Evolutionary conservation across 441 rosid species (phyloP), one percentile per base, ranked within the genome.

Genomic region (Jatropha multifida): DNA sequence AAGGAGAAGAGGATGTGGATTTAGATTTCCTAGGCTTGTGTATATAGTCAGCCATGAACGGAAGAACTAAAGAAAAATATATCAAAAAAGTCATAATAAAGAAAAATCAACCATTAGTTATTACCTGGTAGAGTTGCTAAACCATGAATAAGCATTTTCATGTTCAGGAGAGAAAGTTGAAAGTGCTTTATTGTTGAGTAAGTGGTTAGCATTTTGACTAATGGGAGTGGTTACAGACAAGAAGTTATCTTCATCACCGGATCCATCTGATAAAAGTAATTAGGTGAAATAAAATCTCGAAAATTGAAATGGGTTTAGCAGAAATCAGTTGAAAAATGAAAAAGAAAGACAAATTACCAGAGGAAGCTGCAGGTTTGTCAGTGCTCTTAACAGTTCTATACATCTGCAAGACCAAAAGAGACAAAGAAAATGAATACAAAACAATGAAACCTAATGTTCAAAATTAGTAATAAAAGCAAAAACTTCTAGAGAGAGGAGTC

Each of bases 351-450:
- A 69, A 65, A 65, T 80, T 90, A 92, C 97, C 97, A 70, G 94
- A 90, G 72, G 91, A 90, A 82, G 87, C 89, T 56, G 91, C 90
- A 71, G 92, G 84, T 81, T 86, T 90, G 86, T 92, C 93, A 81
- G 97, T 92, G 83, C 91, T 90, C 89, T 90, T 92, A 59, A 92
- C 93, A 78, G 94, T 92, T 84, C 97, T 88, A 82, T 92, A 92
- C 97, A 92, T 92, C 97, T 92, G 85, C 78, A 78, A 72, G 59
- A 17, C 2, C 64, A 68, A 38, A 61, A 78, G 52, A 62, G 81
- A 64, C 78, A 63, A 72, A 77, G 67, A 26, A 74, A 74, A 78
- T 74, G 42, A 78, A 78, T 62, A 68, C 59, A 78, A 73, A 68
- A 78, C 69, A 58, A 64, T 18, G 44, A 78, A 38, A 49, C 60